phyloP scores from a whole-genome alignment of 2,329 filamentous ascomycete genomes.

The Curvularia sp. region DNA sequence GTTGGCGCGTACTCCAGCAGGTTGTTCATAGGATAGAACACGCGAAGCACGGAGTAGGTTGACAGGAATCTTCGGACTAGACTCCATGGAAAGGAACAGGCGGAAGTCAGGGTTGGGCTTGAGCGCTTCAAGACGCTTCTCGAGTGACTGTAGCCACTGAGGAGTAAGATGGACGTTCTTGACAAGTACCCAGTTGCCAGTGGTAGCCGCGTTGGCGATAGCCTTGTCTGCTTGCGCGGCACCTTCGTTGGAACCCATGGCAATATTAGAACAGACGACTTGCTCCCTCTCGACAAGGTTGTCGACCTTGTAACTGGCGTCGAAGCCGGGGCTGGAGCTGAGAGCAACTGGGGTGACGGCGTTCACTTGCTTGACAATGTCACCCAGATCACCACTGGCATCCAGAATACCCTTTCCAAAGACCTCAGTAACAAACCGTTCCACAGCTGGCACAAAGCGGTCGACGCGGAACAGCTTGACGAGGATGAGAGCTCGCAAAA shows the following conservation, averaged over 20 bases:
- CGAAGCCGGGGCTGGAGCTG: constrained; percentile 94
- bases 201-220: constrained; percentile 87
- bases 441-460: constrained; percentile 89
- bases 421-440: constrained; percentile 85
- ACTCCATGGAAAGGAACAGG: constrained; percentile 97
- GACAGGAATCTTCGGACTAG: constrained; percentile 94
- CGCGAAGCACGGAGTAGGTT: constrained; percentile 92
- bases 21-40: constrained; percentile 97
- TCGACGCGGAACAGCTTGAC: constrained; percentile 96
- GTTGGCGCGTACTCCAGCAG: constrained; percentile 92
- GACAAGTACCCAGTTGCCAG: constrained; percentile 93
- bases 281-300: constrained; percentile 84
- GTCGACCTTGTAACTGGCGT: constrained; percentile 99
- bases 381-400: constrained; percentile 81
- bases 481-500: constrained; percentile 82
- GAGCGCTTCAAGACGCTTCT: constrained; percentile 94
- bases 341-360: constrained; percentile 87
- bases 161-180: constrained; percentile 98
- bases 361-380: constrained; percentile 83
- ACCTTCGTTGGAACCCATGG: constrained; percentile 98
- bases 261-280: constrained; percentile 91
- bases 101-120: constrained; percentile 94
- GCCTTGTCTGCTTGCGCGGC: constrained; percentile 93
- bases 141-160: constrained; percentile 93
- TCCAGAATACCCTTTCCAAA: constrained; percentile 87